Base-by-base conservation (phyloP, 176 grass and related monocot genomes). In the Rhynchospora pubera region DNA sequence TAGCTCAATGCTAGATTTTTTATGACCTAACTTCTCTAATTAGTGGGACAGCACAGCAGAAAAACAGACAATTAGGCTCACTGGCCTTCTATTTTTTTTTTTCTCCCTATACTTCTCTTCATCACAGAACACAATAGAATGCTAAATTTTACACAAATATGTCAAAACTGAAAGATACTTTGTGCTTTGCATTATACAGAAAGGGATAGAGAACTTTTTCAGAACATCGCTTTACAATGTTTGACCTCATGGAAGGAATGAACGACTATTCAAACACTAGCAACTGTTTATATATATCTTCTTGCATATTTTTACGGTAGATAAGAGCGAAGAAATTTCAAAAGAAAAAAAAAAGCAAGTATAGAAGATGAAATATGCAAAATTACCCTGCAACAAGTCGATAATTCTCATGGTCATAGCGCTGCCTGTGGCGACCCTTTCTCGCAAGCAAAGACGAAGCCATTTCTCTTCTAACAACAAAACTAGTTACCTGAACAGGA, bases 351-450 rank as follows among this genome's bases (percentile, higher is more conserved):
- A 76, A 70, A 18, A 18, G 11, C 11, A 83, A 70, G 12, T 15
- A 2, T 19, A 71, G 26, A 4, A 16, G 2, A 55, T 5, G 6
- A 39, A 85, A 47, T 45, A 67, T 56, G 32, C 53, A 22, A 52
- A 77, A 82, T 39, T 71, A 92, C 90, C 90, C 90, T 15, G 90
- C 90, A 80, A 92, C 90, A 71, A 92, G 90, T 47, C 90, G 90
- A 83, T 87, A 85, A 80, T 80, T 80, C 48, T 92, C 87, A 80
- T 84, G 65, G 60, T 92, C 90, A 71, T 92, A 92, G 26, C 90
- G 90, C 85, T 92, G 90, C 87, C 75, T 87, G 51, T 87, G 87
- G 18, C 90, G 87, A 51, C 90, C 90, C 82, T 87, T 89, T 77
- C 90, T 92, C 62, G 90, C 90, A 3, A 87, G 65, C 57, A 80